Evolutionary conservation across 2,329 filamentous ascomycete species (phyloP).

Genomic region (Monilinia fructigena): DNA sequence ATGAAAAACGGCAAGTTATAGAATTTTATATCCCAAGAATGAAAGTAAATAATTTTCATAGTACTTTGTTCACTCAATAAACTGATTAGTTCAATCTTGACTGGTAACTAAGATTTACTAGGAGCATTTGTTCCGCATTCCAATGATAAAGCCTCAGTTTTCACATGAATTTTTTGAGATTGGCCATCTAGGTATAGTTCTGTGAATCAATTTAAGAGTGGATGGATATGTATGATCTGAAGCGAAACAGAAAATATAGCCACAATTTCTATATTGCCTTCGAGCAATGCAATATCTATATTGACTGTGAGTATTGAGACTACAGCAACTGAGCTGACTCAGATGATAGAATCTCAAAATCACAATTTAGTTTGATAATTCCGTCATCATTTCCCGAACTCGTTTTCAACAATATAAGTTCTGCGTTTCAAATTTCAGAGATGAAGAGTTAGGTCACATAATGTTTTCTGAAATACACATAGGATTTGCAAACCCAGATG

Average conservation of each 20-base stretch:
- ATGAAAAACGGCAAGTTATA: background rate
- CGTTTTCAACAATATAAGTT: background rate
- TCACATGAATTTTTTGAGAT: background rate
- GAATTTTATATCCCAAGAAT: background rate
- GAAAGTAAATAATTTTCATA: background rate
- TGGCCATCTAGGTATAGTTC: background rate
- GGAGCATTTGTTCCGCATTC: background rate
- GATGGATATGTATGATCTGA: no score
- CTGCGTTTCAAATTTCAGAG: background rate
- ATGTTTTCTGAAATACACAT: background rate
- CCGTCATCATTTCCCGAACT: no score
- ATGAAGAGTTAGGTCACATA: background rate
- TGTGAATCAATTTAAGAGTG: background rate
- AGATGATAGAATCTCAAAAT: background rate
- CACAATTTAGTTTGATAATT: background rate
- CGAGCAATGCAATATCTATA: no score
- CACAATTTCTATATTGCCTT: no score
- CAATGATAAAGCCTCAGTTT: background rate
- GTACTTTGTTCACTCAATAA: background rate
- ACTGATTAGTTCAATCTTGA: no score
- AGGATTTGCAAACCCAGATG: background rate
- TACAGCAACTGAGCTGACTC: no score
- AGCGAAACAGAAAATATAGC: no score
- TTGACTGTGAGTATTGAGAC: no score
- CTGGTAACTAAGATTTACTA: no score